Base-by-base conservation (phyloP, 345 rosid species). In the Jatropha curcas region DNA sequence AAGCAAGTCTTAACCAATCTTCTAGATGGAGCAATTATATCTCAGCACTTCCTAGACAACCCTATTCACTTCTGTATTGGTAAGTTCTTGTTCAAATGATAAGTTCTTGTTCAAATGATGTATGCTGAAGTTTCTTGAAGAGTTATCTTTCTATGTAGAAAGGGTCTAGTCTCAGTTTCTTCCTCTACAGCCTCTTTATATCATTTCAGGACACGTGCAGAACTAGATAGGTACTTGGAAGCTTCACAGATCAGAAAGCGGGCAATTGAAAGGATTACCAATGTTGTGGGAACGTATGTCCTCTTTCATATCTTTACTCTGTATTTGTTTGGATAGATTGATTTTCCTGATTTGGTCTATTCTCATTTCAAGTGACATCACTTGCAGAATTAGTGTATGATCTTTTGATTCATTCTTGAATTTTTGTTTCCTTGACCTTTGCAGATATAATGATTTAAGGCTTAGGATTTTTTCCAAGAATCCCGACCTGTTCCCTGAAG, bases 1-100 rank as follows among this genome's bases (percentile, higher is more conserved):
- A 94, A 84, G 97, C 98, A 71, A 94, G 92, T 80, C 83, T 83
- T 50, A 74, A 78, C 77, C 83, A 84, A 51, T 84, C 82, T 61
- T 94, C 98, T 4, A 87, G 91, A 86, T 94, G 98, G 98, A 77
- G 73, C 73, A 90, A 92, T 68, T 94, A 92, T 76, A 92, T 94
- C 64, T 85, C 97, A 0, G 98, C 97, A 58, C 86, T 94, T 65
- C 98, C 97, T 0, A 76, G 81, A 64, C 98, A 92, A 70, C 98
- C 97, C 57, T 94, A 94, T 87, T 92, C 98, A 4, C 98, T 90
- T 66, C 79, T 94, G 59, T 94, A 92, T 84, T 94, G 97, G 98
- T 89, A 79, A 53, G 19, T 59, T 60, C 30, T 28, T 58, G n/a
- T 48, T 46, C 71, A 70, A 19, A 45, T 31, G 8, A 33, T 72